phyloP scores from a whole-genome alignment of 2,329 filamentous ascomycete species.

The Fusarium pseudograminearum region DNA sequence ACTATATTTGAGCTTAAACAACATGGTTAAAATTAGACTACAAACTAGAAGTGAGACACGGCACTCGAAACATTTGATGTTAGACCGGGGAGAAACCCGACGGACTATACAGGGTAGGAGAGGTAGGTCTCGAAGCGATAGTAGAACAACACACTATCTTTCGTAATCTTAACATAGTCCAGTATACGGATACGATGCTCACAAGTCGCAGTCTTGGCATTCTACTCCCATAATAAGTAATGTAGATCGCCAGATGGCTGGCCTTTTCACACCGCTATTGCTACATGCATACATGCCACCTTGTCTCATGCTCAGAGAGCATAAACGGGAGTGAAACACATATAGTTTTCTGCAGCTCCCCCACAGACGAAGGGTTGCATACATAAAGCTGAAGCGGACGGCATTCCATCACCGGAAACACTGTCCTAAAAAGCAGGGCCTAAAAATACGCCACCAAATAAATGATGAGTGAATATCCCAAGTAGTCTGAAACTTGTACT shows the following conservation, averaged over 20 bases:
- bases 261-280: slow-evolving; percentile 5
- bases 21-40: slow-evolving; percentile 38
- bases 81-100: slow-evolving; percentile 14
- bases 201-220: slow-evolving; percentile 7
- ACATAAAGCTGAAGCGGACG: not conserved
- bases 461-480: too few species aligned
- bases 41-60: slow-evolving; percentile 12
- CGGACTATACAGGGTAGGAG: not conserved
- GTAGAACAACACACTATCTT: not conserved
- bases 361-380: not conserved
- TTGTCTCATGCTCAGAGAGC: not conserved
- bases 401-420: slow-evolving; percentile 1
- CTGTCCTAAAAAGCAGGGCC: not conserved
- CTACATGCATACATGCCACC: not conserved
- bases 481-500: too few species aligned
- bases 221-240: not conserved
- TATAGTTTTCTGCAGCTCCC: not conserved
- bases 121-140: not conserved
- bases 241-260: slow-evolving; percentile 8
- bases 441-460: not conserved
- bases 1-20: slow-evolving; percentile 14
- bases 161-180: slow-evolving; percentile 14
- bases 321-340: slow-evolving; percentile 8
- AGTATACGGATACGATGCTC: slow-evolving; percentile 5
- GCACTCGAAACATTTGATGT: not conserved